Evolutionary conservation across 148 eudicot genomes (phyloP).

Genomic region (Nepenthes gracilis): DNA sequence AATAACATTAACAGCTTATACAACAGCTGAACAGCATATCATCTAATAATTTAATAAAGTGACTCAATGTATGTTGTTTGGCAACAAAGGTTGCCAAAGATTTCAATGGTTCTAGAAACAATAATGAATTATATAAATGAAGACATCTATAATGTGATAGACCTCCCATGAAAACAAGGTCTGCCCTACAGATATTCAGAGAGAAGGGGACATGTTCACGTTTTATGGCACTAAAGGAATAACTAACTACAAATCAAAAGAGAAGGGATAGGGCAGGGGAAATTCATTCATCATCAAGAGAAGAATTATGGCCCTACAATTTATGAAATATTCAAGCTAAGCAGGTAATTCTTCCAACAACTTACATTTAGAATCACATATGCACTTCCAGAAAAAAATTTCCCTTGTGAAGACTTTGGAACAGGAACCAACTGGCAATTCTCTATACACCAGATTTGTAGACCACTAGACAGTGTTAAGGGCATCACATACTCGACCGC

Average conservation of each 20-base stretch:
- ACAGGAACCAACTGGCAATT: conserved; percentile 41
- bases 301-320: background rate
- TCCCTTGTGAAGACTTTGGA: conserved; percentile 51
- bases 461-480: conserved; percentile 37
- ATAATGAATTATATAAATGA: too few relatives aligned
- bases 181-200: too few relatives aligned
- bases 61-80: background rate
- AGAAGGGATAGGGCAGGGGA: too few relatives aligned
- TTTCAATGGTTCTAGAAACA: too few relatives aligned
- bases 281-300: background rate
- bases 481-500: conserved; percentile 2
- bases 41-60: background rate
- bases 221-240: too few relatives aligned
- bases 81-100: background rate
- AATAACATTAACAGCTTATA: background rate
- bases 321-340: background rate
- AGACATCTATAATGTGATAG: too few relatives aligned
- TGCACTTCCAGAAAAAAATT: conserved; percentile 50
- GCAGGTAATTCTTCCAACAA: background rate
- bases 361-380: conserved; percentile 66
- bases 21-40: background rate
- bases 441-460: conserved; percentile 59
- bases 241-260: too few relatives aligned
- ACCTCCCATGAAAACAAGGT: too few relatives aligned
- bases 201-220: too few relatives aligned